Conservation (phyloP, 805 yeast species). For the Candida ascalaphidarum region DNA sequence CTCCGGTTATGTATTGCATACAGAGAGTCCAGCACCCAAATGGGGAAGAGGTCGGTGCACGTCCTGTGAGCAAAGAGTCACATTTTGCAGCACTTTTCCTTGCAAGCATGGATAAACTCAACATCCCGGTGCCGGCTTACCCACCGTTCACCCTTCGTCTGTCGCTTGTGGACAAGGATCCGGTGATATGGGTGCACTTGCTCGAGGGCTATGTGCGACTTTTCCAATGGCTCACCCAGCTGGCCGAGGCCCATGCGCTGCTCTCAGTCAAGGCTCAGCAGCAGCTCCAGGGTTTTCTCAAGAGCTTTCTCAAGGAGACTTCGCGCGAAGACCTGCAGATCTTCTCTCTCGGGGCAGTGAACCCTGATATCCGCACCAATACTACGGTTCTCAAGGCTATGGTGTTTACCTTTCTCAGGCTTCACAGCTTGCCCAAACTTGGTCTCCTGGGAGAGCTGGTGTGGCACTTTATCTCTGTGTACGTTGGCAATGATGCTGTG, state of each 20-base stretch:
- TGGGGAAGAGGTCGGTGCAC: no score
- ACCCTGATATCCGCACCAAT: constrained; percentile 55
- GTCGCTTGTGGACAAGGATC: constrained; percentile 73
- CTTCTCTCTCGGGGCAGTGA: constrained; percentile 63
- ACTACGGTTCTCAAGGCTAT: constrained; percentile 38
- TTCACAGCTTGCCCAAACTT: constrained; percentile 46
- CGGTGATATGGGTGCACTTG: constrained; percentile 74
- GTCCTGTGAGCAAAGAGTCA: no score
- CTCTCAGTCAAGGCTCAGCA: constrained; percentile 49
- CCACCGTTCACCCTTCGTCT: constrained; percentile 73
- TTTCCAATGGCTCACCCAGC: constrained; percentile 38
- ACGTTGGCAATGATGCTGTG: constrained; percentile 34
- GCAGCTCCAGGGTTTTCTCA: constrained; percentile 48
- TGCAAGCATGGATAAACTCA: no score
- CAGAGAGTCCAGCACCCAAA: no score
- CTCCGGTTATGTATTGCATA: no score
- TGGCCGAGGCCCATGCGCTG: constrained; percentile 16
- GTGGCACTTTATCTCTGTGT: constrained; percentile 59
- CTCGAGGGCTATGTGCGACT: constrained; percentile 54
- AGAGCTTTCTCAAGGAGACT: constrained; percentile 51
- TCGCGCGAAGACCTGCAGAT: constrained; percentile 53
- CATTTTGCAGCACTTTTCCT: no score
- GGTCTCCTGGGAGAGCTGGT: constrained; percentile 50
- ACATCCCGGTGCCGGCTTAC: constrained; percentile 56
- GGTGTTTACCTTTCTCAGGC: constrained; percentile 43